Evolutionary conservation across 2,329 filamentous ascomycete species (phyloP).

Genomic region (Aspergillus melleus): DNA sequence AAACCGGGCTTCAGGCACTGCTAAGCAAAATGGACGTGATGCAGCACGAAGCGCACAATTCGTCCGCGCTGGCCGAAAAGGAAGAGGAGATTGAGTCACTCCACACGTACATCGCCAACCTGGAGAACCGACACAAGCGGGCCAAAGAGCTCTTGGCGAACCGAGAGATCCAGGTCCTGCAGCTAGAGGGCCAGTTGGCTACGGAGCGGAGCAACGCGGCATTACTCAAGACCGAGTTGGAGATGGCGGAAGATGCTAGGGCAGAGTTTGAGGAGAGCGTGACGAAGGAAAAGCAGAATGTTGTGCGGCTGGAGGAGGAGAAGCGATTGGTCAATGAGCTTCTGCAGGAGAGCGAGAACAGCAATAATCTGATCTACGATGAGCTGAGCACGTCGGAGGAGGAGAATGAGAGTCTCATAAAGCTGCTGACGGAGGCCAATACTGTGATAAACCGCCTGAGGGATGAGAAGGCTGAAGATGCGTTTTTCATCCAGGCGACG

Average conservation of each 20-base stretch:
- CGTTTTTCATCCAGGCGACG: background rate
- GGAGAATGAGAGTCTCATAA: background rate
- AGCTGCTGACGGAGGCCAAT: background rate
- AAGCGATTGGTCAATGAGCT: background rate
- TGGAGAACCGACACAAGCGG: background rate
- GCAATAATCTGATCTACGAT: background rate
- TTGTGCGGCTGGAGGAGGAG: background rate
- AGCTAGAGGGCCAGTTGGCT: background rate
- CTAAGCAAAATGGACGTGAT: background rate
- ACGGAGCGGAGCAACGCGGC: background rate
- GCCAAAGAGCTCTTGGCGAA: background rate
- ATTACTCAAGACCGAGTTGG: background rate
- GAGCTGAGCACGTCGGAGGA: background rate
- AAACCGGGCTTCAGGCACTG: background rate
- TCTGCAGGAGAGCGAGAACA: background rate
- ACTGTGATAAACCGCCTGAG: background rate
- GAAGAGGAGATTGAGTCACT: background rate
- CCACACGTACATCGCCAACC: background rate
- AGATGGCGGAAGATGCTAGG: background rate
- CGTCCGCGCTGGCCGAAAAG: background rate
- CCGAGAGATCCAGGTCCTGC: background rate
- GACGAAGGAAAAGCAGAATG: background rate
- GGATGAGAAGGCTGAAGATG: background rate
- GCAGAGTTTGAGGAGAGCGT: background rate
- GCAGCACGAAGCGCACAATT: background rate